A percentile compares a stretch with the other conserved stretches of the same genome.
Evolutionary conservation across 305 asterid species (phyloP).

Genomic region (Rubia tinctorum): DNA sequence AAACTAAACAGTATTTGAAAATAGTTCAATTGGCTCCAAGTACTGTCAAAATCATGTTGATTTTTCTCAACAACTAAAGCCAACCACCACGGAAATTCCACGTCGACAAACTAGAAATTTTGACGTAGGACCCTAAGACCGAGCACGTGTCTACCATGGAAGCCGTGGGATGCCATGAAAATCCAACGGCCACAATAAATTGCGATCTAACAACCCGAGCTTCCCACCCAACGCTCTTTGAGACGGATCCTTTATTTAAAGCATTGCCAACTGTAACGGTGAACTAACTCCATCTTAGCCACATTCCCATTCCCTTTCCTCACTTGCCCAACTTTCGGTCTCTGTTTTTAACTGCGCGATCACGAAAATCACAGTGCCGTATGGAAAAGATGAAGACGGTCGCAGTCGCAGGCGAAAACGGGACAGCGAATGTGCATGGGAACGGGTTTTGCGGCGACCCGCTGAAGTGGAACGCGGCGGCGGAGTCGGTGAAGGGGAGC

Average conservation of each 20-base stretch:
- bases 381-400: neutral
- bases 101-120: neutral
- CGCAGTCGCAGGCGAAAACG: neutral
- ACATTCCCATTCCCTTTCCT: neutral
- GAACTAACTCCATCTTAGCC: constrained; percentile 7
- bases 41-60: neutral
- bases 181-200: constrained; percentile 4
- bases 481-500: constrained; percentile 68
- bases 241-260: constrained; percentile 16
- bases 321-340: neutral
- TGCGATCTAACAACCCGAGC: constrained; percentile 15
- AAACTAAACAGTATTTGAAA: too few species aligned
- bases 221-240: constrained; percentile 17
- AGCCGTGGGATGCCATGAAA: constrained; percentile 15
- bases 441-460: constrained; percentile 37
- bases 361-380: too few species aligned
- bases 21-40: too few species aligned
- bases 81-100: constrained; percentile 8
- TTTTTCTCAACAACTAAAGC: constrained; percentile 4
- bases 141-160: neutral
- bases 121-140: too few species aligned
- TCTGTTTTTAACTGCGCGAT: neutral
- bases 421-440: neutral
- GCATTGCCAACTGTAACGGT: neutral
- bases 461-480: constrained; percentile 74